These are phyloP conservation scores for Penicillium parvum DNA, from an alignment of 495 filamentous ascomycete genomes.

Conservation along the genomic window DNA sequence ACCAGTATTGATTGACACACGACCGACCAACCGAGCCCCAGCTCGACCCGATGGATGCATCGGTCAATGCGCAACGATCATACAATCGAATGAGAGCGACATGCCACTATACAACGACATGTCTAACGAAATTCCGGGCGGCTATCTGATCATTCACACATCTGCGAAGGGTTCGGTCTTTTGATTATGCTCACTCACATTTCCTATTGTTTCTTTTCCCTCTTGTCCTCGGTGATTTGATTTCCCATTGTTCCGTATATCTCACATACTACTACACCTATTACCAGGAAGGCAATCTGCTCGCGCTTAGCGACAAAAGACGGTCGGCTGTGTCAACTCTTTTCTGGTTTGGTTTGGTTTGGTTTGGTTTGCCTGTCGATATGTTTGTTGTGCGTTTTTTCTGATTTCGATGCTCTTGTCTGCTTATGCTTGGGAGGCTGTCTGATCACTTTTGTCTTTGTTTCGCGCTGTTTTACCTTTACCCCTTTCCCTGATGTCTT, in stretches of 20 bases:
- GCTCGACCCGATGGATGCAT: no score
- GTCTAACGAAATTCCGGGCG: no score
- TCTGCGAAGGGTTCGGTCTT: no score
- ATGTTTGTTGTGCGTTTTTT: slow-evolving; percentile 46
- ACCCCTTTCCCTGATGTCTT: not conserved
- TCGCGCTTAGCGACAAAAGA: slow-evolving; percentile 26
- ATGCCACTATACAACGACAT: no score
- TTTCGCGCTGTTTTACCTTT: not conserved
- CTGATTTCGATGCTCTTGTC: slow-evolving; percentile 37
- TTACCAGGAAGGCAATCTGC: slow-evolving; percentile 25
- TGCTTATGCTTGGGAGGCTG: slow-evolving; percentile 15
- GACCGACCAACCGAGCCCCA: no score
- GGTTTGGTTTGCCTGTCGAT: slow-evolving; percentile 18
- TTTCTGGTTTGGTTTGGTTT: slow-evolving; percentile 15
- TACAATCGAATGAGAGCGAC: no score
- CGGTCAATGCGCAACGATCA: no score
- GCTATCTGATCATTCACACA: no score
- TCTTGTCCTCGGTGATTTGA: slow-evolving; percentile 14
- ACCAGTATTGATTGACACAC: no score
- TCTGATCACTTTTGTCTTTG: slow-evolving; percentile 13
- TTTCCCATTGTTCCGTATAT: slow-evolving; percentile 8
- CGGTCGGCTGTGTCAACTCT: slow-evolving; percentile 28
- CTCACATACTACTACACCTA: no score
- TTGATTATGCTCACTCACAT: slow-evolving; percentile 11
- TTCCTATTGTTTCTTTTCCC: slow-evolving; percentile 22